Base-by-base conservation (phyloP, 2,329 filamentous ascomycete genomes). In the Nakataea oryzae region DNA sequence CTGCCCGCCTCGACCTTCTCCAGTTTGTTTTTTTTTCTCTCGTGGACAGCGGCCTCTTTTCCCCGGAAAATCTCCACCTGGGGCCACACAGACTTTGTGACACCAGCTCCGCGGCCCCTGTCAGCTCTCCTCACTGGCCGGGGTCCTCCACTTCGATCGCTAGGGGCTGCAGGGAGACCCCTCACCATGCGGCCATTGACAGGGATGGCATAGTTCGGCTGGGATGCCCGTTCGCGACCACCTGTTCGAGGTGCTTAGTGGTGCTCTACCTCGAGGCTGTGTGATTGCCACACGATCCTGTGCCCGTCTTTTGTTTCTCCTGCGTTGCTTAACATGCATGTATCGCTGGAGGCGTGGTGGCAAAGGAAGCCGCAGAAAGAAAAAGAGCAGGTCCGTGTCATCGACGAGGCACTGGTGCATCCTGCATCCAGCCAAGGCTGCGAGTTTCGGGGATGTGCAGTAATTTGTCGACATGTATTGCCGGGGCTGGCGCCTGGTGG, bases 51-150 rank as follows among this genome's bases (percentile, higher is more conserved):
- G 30, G 28, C 21, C 24, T 12, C 9, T 58, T 29, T 62, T 66
- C 63, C 65, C 65, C 64, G 63, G 64, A 64, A 64, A 65, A 63
- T 64, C 64, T 64, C 64, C 65, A 65, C 62, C 62, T 32, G 57
- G 58, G 54, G 56, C 29, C 32, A 34, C 30, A 58, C n/a, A 17
- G 17, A 24, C 26, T 56, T 56, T 24, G 26, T 29, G 28, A 56
- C 28, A 27, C 29, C 56, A 29, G 27, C 29, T 58, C 56, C 41
- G 21, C 29, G 29, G 56, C 56, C 56, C 56, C 56, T 58, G 56
- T 58, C 56, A n/a, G 8, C 29, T 9, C n/a, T 27, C 56, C 54
- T 28, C 21, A 47, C 41, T 47, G 41, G 41, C 41, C 41, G 41
- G 41, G 54, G 24, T 28, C 26, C 54, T 29, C 54, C 26, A 27